Evolutionary conservation across 768 basidiomycete genomes (phyloP).

Genomic region (Termitomyces sp.): DNA sequence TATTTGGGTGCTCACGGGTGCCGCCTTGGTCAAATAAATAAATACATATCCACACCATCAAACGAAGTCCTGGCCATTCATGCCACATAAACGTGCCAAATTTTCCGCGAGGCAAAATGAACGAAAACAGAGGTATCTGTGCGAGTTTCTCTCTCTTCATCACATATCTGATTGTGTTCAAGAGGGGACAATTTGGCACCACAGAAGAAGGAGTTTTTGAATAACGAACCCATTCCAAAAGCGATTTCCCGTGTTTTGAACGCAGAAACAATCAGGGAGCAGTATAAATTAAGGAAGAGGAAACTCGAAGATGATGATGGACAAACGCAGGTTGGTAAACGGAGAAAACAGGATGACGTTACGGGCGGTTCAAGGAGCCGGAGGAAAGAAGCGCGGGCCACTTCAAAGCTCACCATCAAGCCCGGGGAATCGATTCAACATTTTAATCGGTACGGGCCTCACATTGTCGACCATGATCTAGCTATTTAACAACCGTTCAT

Average conservation of each 20-base stretch:
- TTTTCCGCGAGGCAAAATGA: conserved; percentile 40
- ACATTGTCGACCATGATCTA: too few species aligned
- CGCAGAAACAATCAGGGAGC: conserved; percentile 51
- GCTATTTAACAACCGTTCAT: neutral
- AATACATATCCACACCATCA: neutral
- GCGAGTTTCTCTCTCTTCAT: neutral
- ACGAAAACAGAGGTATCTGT: conserved; percentile 35
- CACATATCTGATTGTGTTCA: neutral
- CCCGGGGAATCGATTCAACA: conserved; percentile 70
- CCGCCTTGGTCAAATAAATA: neutral
- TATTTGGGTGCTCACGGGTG: neutral
- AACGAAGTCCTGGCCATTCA: conserved; percentile 15
- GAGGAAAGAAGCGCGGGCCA: conserved; percentile 18
- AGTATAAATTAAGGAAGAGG: conserved; percentile 47
- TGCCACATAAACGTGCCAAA: conserved; percentile 69
- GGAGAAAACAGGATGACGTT: conserved; percentile 23
- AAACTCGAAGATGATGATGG: conserved; percentile 26
- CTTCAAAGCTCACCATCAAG: conserved; percentile 38
- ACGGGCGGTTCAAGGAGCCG: conserved; percentile 14
- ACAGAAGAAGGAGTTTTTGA: conserved; percentile 30
- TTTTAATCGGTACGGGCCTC: conserved; percentile 59
- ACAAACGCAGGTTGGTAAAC: conserved; percentile 21
- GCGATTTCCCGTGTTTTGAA: conserved; percentile 61
- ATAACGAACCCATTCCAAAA: conserved; percentile 65
- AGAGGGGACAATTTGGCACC: conserved; percentile 53